Evolutionary conservation across 2,329 filamentous ascomycete genomes (phyloP).

Genomic region (Aspergillus ustus): DNA sequence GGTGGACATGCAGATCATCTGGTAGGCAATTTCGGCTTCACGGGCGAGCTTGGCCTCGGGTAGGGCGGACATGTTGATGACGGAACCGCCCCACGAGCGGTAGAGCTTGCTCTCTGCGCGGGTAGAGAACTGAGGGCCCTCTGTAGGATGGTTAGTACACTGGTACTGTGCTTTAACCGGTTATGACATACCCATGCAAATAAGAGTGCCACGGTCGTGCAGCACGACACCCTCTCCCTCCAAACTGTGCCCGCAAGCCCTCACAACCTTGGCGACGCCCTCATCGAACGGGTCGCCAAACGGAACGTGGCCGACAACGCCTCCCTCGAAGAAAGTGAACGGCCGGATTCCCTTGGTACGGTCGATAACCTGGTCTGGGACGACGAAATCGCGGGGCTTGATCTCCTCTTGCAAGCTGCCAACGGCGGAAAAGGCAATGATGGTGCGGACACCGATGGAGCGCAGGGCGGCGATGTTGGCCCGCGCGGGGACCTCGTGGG

Average conservation of each 20-base stretch:
- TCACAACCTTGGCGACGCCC: slow-evolving; percentile 74
- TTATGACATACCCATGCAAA: slow-evolving; percentile 79
- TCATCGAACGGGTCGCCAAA: slow-evolving; percentile 96
- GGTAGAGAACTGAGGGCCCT: slow-evolving; percentile 98
- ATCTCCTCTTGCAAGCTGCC: slow-evolving; percentile 91
- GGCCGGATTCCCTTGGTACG: slow-evolving; percentile 93
- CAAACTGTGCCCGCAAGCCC: slow-evolving; percentile 74
- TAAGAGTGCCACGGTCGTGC: slow-evolving; percentile 80
- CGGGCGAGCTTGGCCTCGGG: slow-evolving; percentile 95
- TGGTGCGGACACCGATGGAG: slow-evolving; percentile 81
- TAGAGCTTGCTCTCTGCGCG: slow-evolving; percentile 96
- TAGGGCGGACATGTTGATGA: slow-evolving; percentile 98
- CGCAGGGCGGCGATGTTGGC: slow-evolving; percentile 99
- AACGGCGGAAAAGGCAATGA: slow-evolving; percentile 95
- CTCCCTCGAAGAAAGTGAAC: slow-evolving; percentile 85
- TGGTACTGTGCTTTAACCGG: too few species aligned
- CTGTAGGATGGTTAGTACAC: slow-evolving; percentile 48
- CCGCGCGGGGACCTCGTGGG: slow-evolving; percentile 90
- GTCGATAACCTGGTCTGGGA: slow-evolving; percentile 96
- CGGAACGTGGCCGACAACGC: slow-evolving; percentile 89
- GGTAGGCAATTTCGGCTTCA: slow-evolving; percentile 94
- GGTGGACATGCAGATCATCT: slow-evolving; percentile 99
- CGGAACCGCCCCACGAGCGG: slow-evolving; percentile 86
- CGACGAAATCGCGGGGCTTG: slow-evolving; percentile 92
- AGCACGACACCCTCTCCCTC: slow-evolving; percentile 83